phyloP scores from a whole-genome alignment of 2,329 filamentous ascomycete species.

The Sporothrix globosa region DNA sequence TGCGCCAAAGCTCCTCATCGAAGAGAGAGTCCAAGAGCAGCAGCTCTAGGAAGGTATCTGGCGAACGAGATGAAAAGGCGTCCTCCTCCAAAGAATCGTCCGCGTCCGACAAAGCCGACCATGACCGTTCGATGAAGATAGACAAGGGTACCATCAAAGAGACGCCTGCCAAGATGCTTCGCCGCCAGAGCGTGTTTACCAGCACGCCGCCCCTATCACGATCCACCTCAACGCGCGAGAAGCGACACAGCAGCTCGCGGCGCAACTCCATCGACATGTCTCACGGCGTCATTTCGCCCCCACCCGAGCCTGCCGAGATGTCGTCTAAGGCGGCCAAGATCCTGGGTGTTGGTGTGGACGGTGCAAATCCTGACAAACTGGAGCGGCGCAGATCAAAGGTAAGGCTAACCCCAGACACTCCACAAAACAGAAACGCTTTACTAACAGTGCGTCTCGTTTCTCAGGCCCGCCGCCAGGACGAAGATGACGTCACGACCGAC shows the following conservation, averaged over 20 bases:
- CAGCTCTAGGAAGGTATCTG: conserved; percentile 54
- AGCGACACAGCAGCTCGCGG: conserved; percentile 63
- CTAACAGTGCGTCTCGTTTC: not conserved
- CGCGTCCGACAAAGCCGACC: conserved; percentile 62
- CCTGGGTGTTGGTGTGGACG: conserved; percentile 60
- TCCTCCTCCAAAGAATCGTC: conserved; percentile 58
- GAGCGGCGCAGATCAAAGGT: conserved; percentile 53
- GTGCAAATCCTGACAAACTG: conserved; percentile 53
- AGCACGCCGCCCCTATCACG: conserved; percentile 68
- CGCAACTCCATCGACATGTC: conserved; percentile 69
- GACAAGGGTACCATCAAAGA: conserved; percentile 46
- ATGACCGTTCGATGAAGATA: conserved; percentile 47
- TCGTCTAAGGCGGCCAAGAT: conserved; percentile 78
- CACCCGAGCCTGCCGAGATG: conserved; percentile 69
- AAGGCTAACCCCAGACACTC: conserved; percentile 31
- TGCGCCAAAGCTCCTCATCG: not conserved
- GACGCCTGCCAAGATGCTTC: conserved; percentile 55
- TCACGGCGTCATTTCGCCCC: conserved; percentile 69
- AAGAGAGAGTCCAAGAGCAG: conserved; percentile 45
- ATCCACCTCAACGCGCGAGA: conserved; percentile 69
- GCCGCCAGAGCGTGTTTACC: conserved; percentile 68
- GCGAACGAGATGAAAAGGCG: conserved; percentile 65
- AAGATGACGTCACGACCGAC: conserved; percentile 64
- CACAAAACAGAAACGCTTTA: not conserved
- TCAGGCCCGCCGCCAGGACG: conserved; percentile 67